Conservation (phyloP, 345 rosid genomes). For the Atalantia buxifolia region DNA sequence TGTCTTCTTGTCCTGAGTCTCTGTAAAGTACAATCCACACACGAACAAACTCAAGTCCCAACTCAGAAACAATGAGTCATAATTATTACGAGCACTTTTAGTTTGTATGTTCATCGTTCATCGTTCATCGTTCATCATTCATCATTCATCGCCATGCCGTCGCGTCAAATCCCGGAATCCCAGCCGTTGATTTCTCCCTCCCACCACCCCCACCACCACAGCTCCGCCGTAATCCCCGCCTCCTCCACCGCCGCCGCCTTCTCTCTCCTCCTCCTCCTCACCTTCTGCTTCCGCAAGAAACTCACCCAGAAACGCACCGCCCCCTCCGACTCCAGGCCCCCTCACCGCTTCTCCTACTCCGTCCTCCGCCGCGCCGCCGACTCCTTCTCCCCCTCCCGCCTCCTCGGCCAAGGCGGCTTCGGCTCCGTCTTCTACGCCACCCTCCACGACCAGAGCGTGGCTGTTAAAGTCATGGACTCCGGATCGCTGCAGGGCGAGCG, state of each 20-base stretch:
- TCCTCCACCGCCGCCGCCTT: constrained; percentile 40
- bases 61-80: neutral
- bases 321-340: constrained; percentile 44
- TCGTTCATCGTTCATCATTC: no score
- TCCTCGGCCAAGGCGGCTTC: constrained; percentile 74
- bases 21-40: no score
- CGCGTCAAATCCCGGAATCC: constrained; percentile 36
- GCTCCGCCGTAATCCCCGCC: constrained; percentile 24
- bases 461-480: constrained; percentile 89
- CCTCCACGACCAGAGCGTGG: constrained; percentile 34
- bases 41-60: no score
- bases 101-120: rapidly evolving
- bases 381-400: constrained; percentile 50
- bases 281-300: constrained; percentile 55
- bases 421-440: constrained; percentile 80
- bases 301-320: constrained; percentile 45
- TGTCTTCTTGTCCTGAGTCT: no score
- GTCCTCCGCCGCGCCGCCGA: constrained; percentile 56
- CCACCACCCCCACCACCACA: constrained; percentile 18
- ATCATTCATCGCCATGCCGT: constrained; percentile 33
- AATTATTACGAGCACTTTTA: neutral
- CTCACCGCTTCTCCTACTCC: constrained; percentile 53
- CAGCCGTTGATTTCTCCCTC: constrained; percentile 7
- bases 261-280: constrained; percentile 43
- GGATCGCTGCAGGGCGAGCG: constrained; percentile 94